Base-by-base conservation (phyloP, 2,329 filamentous ascomycete genomes). In the Coniochaeta sp. region DNA sequence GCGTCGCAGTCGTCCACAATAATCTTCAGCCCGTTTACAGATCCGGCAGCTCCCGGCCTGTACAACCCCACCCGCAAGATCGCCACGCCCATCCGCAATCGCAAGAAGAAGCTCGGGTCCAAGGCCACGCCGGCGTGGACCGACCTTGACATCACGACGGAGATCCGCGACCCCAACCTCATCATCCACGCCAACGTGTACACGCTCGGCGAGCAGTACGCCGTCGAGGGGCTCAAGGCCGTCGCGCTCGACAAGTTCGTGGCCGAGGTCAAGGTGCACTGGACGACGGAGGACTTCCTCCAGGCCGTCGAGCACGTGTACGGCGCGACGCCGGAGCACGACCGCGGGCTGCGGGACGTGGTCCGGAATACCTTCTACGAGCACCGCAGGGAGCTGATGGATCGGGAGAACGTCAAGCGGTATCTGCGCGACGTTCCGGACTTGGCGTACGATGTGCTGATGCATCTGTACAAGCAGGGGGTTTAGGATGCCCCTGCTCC, bases 131-230 rank as follows among this genome's bases (percentile, higher is more conserved):
- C 42, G 2, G 19, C 19, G 22, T 47, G 42, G 42, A 8, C n/a
- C 4, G 42, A 40, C 38, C 16, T 47, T 2, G 42, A 47, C 50
- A 34, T 32, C 50, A 5, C 22, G 24, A 17, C 17, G 16, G 19
- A 47, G 19, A 24, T 47, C 59, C 14, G 40, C 4, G 58, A 34
- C 22, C 32, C 47, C 24, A 62, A 54, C 57, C 65, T 64, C 17
- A 34, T 59, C 19, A 50, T 64, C 24, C 64, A 67, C 52, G 60
- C 63, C 14, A 55, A 36, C 19, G 34, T 66, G 32, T 66, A 67
- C 50, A 56, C 58, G 14, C 58, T 65, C 10, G 59, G 59, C 24
- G 32, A 54, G 19, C 62, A 64, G 36, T 61, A 61, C 52, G 55
- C 50, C 26, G 55, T 66, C 40, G 34, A 54, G 26, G 61, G 61